These are phyloP conservation scores for Lepidium africanum DNA, from an alignment of 345 rosid genomes.

Conservation along the genomic window DNA sequence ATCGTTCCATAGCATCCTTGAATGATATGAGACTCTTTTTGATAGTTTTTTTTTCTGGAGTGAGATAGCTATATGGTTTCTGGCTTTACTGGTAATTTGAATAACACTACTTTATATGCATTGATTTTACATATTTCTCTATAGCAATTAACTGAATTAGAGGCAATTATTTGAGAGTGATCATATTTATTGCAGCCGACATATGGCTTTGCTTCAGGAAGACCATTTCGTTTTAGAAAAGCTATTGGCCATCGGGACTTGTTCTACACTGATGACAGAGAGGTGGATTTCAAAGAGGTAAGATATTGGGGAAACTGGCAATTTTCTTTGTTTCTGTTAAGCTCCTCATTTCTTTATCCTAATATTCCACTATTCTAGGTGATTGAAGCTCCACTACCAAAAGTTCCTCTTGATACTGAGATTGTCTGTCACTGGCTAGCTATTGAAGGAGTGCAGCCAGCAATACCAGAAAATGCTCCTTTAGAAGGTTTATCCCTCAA, in stretches of 20 bases:
- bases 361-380: conserved; percentile 39
- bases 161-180: conserved; percentile 7
- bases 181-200: conserved; percentile 52
- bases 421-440: conserved; percentile 95
- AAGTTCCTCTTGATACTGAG: conserved; percentile 87
- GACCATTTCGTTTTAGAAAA: conserved; percentile 75
- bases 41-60: background rate
- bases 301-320: conserved; percentile 25
- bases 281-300: conserved; percentile 91
- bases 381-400: conserved; percentile 94
- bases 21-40: background rate
- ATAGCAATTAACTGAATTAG: background rate
- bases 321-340: background rate
- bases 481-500: conserved; percentile 54
- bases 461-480: conserved; percentile 94
- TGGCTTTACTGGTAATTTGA: background rate
- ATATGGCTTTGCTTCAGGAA: conserved; percentile 77
- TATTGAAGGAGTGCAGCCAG: conserved; percentile 95
- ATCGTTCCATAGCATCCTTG: conserved; percentile 1
- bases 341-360: background rate
- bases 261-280: conserved; percentile 90
- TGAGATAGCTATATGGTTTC: background rate
- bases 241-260: conserved; percentile 84
- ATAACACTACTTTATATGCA: background rate
- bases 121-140: background rate